Percentiles rank a stretch among this genome's conserved stretches.
Evolutionary conservation across 2,329 filamentous ascomycete genomes (phyloP).

Genomic region (Colletotrichum sublineola): DNA sequence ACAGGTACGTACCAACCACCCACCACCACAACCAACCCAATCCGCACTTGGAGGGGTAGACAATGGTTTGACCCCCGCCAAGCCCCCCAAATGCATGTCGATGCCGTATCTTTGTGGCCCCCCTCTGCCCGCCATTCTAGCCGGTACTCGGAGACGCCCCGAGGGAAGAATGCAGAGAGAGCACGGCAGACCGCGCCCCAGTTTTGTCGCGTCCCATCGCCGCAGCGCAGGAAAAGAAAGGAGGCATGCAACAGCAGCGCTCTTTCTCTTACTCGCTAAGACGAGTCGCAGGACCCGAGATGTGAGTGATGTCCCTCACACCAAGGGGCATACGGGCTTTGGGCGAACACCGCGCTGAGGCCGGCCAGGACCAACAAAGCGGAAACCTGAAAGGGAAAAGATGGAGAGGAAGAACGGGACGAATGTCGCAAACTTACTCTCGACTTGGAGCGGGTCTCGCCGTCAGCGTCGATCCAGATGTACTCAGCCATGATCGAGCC

Average conservation of each 20-base stretch:
- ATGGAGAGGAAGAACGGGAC: conserved; percentile 43
- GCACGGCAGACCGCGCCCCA: conserved; percentile 23
- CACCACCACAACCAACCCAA: not conserved
- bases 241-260: conserved; percentile 17
- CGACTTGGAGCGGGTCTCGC: conserved; percentile 92
- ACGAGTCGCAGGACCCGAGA: not conserved
- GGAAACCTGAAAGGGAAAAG: not conserved
- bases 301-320: not conserved
- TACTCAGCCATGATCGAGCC: conserved; percentile 94
- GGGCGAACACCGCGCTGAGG: conserved; percentile 1
- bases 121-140: conserved; percentile 21
- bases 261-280: conserved; percentile 1
- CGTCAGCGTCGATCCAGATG: conserved; percentile 91
- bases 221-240: conserved; percentile 15
- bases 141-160: conserved; percentile 26
- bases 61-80: conserved; percentile 38
- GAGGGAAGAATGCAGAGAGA: conserved; percentile 13
- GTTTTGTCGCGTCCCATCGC: conserved; percentile 17
- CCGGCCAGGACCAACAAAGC: conserved; percentile 17
- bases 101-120: conserved; percentile 18
- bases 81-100: conserved; percentile 33
- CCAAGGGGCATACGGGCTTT: not conserved
- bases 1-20: conserved; percentile 31
- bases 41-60: conserved; percentile 34
- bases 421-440: conserved; percentile 76